Evolutionary conservation across 345 rosid genomes (phyloP).

Genomic region (Mallotus nudiflorus): DNA sequence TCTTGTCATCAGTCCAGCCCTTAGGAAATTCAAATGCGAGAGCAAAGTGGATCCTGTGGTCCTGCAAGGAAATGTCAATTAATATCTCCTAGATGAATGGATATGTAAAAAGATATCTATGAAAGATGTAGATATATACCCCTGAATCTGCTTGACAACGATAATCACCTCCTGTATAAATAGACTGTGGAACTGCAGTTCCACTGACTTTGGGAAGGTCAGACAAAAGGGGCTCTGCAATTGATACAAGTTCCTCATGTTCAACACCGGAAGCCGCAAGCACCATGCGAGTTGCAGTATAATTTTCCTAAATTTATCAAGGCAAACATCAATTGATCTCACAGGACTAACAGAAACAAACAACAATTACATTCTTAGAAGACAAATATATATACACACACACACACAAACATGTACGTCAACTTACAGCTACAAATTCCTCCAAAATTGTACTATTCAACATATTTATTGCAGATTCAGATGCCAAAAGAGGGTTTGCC

Average conservation of each 20-base stretch:
- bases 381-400: too few species aligned
- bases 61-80: not conserved
- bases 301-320: conserved; percentile 62
- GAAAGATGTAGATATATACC: conserved; percentile 37
- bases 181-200: conserved; percentile 59
- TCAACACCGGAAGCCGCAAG: conserved; percentile 88
- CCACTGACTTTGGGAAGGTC: conserved; percentile 56
- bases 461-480: conserved; percentile 67
- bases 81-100: not conserved
- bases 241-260: conserved; percentile 66
- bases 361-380: not conserved
- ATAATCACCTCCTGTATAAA: conserved; percentile 85
- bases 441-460: conserved; percentile 58
- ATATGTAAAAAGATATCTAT: not conserved
- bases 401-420: too few species aligned
- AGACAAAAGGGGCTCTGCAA: conserved; percentile 80
- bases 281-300: conserved; percentile 72
- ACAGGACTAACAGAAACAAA: not conserved
- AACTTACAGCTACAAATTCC: conserved; percentile 74
- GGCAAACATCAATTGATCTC: not conserved
- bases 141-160: conserved; percentile 78
- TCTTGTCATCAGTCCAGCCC: conserved; percentile 70
- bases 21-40: conserved; percentile 89
- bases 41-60: conserved; percentile 72
- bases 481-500: conserved; percentile 82